Base-by-base conservation (phyloP, 2,329 filamentous ascomycete species). In the Nemania diffusa region DNA sequence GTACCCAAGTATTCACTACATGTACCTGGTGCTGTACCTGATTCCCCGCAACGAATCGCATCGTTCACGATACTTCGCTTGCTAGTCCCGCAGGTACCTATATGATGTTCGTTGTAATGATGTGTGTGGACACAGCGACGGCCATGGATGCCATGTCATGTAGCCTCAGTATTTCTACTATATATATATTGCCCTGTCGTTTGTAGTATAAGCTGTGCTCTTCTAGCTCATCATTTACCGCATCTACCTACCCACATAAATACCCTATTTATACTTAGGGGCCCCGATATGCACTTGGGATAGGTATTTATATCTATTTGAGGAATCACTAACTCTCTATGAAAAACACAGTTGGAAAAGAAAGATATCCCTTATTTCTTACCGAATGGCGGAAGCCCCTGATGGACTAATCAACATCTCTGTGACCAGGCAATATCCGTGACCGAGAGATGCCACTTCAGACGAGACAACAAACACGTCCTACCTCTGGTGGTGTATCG, bases 31-130 rank as follows among this genome's bases (percentile, higher is more conserved):
- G 17, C 7, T 20, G 34, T 22, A n/a, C 22, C 50, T 17, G 8
- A 22, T 34, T 72, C 73, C 70, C 73, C 71, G 71, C 73, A 73
- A 71, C 72, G n/a, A 67, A 69, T 67, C 60, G 37, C 64, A 69
- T 71, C 63, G 46, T 40, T 73, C 73, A 71, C 72, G 73, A 74
- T 74, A 73, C 71, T 69, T 71, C 56, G 68, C 42, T 48, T 66
- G 51, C 57, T 52, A 65, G 72, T 74, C 69, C 70, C 71, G 68
- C 72, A 74, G 61, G 73, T 74, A 75, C 73, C 73, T 73, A 75
- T 73, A 72, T 62, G 65, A 68, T 42, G 53, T 34, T 63, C 42
- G 48, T 42, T 44, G 57, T 65, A 65, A 65, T 53, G 53, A 55
- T 34, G 37, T 13, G 37, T 2, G 44, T 22, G 32, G 37, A 42